A percentile compares a stretch with the other conserved stretches of the same genome.
These are phyloP conservation scores for Exidia glandulosa DNA, from an alignment of 768 basidiomycete species.

Conservation along the genomic window DNA sequence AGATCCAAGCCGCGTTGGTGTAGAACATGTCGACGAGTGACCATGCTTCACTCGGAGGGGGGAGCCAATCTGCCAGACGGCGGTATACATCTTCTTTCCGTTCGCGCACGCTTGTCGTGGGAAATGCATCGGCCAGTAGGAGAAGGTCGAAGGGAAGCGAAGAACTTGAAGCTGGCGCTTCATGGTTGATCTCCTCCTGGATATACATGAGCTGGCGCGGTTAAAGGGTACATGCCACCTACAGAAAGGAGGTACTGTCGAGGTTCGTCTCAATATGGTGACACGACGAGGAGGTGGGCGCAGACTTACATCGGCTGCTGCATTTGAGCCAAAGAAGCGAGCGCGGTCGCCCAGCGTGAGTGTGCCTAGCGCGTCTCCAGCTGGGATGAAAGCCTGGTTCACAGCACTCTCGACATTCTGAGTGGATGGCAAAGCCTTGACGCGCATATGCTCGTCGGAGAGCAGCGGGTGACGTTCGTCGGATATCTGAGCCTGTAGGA, in stretches of 20 bases:
- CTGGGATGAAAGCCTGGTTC: neutral
- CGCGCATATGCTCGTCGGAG: conserved; percentile 55
- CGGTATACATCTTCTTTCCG: conserved; percentile 20
- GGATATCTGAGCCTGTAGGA: conserved; percentile 36
- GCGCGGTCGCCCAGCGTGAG: neutral
- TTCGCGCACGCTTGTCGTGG: neutral
- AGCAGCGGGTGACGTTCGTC: conserved; percentile 56
- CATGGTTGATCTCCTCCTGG: neutral
- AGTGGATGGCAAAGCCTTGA: conserved; percentile 41
- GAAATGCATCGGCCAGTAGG: neutral
- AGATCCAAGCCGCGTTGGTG: neutral
- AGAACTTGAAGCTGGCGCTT: neutral
- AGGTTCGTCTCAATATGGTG: neutral
- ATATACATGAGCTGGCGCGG: neutral
- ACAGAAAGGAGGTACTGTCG: neutral
- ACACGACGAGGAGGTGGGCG: neutral
- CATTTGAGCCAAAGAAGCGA: neutral
- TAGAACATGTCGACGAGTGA: neutral
- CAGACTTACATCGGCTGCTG: neutral
- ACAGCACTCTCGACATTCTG: neutral
- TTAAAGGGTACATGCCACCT: neutral
- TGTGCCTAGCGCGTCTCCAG: neutral
- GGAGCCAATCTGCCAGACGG: conserved; percentile 11
- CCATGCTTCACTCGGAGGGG: neutral
- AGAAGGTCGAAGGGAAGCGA: neutral